Evolutionary conservation across 805 yeast genomes (phyloP).

Genomic region (Candida orba): DNA sequence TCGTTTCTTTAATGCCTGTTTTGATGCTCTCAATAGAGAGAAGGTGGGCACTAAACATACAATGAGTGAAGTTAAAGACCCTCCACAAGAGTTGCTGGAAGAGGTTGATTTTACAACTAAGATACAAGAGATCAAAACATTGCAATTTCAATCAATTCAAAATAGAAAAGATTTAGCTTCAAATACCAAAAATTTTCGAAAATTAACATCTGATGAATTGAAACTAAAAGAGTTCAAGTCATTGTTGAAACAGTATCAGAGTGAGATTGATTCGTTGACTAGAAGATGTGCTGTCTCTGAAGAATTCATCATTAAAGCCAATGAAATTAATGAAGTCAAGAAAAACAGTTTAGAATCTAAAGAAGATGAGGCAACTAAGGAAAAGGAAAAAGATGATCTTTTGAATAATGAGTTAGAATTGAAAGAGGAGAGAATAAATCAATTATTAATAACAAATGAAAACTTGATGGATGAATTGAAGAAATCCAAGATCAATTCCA

Average conservation of each 20-base stretch:
- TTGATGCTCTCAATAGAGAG: background rate
- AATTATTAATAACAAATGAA: constrained; percentile 73
- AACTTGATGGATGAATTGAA: constrained; percentile 62
- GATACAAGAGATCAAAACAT: constrained; percentile 42
- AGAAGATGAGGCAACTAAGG: constrained; percentile 40
- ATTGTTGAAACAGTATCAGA: constrained; percentile 73
- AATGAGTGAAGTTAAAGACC: background rate
- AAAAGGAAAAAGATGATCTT: constrained; percentile 43
- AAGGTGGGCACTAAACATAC: background rate
- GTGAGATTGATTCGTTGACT: constrained; percentile 79
- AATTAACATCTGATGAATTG: constrained; percentile 49
- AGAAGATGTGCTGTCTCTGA: constrained; percentile 72
- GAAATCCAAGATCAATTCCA: constrained; percentile 31
- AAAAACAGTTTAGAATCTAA: background rate
- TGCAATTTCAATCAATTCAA: constrained; percentile 59
- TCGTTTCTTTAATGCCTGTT: no score
- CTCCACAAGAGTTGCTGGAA: no score
- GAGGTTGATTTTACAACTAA: background rate
- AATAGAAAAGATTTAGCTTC: constrained; percentile 73
- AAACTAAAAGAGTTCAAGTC: constrained; percentile 60
- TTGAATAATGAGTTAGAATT: constrained; percentile 57
- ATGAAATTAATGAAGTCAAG: background rate
- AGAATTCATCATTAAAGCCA: constrained; percentile 56
- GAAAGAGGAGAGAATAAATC: constrained; percentile 64
- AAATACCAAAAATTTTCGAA: constrained; percentile 81